Percentiles rank a stretch among this genome's conserved stretches.
phyloP scores from a whole-genome alignment of 305 asterid genomes.

The Nicotiana rustica region DNA sequence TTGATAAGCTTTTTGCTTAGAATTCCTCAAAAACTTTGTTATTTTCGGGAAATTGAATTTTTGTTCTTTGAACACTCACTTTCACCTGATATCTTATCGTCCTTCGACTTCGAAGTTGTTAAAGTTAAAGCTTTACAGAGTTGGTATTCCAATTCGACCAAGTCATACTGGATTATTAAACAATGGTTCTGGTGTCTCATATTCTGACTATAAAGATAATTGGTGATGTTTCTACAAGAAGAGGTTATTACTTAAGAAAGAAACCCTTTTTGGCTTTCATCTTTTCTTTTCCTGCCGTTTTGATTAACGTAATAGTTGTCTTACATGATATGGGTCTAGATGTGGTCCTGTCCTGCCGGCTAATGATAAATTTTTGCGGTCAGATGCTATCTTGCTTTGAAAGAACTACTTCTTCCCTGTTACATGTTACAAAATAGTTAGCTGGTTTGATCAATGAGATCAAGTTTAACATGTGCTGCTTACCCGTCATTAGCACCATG shows the following conservation, averaged over 20 bases:
- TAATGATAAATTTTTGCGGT: neutral
- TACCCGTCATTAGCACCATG: neutral
- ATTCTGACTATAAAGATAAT: neutral
- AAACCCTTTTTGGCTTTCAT: neutral
- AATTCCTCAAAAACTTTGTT: neutral
- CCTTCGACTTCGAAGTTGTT: neutral
- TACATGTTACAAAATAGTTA: neutral
- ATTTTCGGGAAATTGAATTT: neutral
- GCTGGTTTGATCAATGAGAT: neutral
- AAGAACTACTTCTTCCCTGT: neutral
- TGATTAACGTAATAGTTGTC: neutral
- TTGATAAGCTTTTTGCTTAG: neutral
- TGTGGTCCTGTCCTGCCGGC: neutral
- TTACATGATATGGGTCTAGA: constrained; percentile 1
- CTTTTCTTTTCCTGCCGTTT: neutral
- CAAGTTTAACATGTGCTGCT: neutral
- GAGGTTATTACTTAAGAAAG: neutral
- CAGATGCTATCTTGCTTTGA: neutral
- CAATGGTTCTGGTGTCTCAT: neutral
- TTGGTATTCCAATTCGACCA: neutral
- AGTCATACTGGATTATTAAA: neutral
- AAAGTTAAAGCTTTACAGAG: neutral
- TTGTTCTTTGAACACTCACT: neutral
- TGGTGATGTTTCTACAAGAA: neutral
- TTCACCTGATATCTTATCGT: neutral